Percentiles rank a stretch among this genome's conserved stretches.
Evolutionary conservation across 2,329 filamentous ascomycete species (phyloP).

Genomic region (Scedosporium dehoogii): DNA sequence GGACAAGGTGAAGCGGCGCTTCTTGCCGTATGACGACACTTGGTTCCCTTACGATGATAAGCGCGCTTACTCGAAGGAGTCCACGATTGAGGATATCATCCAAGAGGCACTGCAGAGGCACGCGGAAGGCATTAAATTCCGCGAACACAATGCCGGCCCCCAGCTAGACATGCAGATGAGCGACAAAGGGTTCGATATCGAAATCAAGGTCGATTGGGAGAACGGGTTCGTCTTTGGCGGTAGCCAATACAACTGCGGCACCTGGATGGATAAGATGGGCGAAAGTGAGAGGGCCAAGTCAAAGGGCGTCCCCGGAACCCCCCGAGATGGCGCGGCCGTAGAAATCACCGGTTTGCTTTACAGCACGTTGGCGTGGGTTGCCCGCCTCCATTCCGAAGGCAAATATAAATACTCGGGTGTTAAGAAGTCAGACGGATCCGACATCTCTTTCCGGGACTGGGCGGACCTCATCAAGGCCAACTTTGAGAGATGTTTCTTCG

Average conservation of each 20-base stretch:
- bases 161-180: constrained; percentile 89
- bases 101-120: constrained; percentile 91
- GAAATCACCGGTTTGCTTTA: constrained; percentile 93
- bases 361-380: constrained; percentile 77
- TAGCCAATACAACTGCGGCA: constrained; percentile 90
- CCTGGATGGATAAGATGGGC: constrained; percentile 99
- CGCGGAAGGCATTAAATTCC: constrained; percentile 80
- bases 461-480: constrained; percentile 67
- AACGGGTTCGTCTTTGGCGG: constrained; percentile 84
- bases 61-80: constrained; percentile 75
- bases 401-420: constrained; percentile 68
- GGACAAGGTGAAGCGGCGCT: constrained; percentile 70
- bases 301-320: constrained; percentile 92
- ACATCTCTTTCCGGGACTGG: constrained; percentile 69
- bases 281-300: constrained; percentile 83
- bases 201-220: constrained; percentile 83
- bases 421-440: constrained; percentile 46
- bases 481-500: constrained; percentile 88
- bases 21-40: constrained; percentile 90
- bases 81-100: constrained; percentile 78
- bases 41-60: constrained; percentile 79
- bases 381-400: constrained; percentile 54
- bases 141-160: constrained; percentile 87
- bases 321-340: constrained; percentile 86
- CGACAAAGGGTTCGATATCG: constrained; percentile 82